Evolutionary conservation across 768 basidiomycete species (phyloP), one percentile per base, ranked within the genome.

Genomic region (Coprinopsis cinerea): DNA sequence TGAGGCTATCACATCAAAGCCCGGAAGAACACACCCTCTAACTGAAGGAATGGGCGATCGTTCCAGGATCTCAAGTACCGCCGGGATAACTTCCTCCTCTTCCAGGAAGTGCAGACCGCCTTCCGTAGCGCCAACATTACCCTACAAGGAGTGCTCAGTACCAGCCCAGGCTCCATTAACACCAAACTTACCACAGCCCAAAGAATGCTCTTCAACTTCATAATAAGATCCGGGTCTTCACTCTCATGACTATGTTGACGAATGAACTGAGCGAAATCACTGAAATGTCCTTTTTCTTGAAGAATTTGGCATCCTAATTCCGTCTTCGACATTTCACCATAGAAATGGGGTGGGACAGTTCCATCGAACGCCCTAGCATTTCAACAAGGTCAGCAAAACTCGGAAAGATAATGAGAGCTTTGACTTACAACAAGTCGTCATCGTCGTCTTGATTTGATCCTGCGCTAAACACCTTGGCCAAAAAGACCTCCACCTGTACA

Each of bases 311-410:
- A 95, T 0, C 96, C 96, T 43, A 94, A 83, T 49, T 89, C 88
- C 2, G 96, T 98, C 66, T 96, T 97, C 40, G 93, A 86, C 79
- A 98, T 89, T 66, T 97, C 95, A 18, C 95, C 95, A 59, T 97
- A 95, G 67, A 99, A 98, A 64, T 99, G 94, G 1, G 88, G 83
- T 2, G 95, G 96, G 11, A 92, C 89, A 10, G 85, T 84, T 11
- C 87, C 88, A 46, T 93, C 92, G 51, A 88, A 90, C 17, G 78
- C 76, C n/a, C 84, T 86, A 58, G 6, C 18, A 9, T n/a, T n/a
- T n/a, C n/a, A 18, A 24, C 24, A 54, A 25, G 55, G 42, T 44
- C 30, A 22, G 44, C 14, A 14, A 23, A 39, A 13, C 14, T 10
- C 30, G n/a, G 40, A 9, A 3, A 24, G 13, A 35, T 18, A 41